Percentiles rank a stretch among this genome's conserved stretches.
phyloP scores from a whole-genome alignment of 306 rosid species.

The Ormosia semicastrata region DNA sequence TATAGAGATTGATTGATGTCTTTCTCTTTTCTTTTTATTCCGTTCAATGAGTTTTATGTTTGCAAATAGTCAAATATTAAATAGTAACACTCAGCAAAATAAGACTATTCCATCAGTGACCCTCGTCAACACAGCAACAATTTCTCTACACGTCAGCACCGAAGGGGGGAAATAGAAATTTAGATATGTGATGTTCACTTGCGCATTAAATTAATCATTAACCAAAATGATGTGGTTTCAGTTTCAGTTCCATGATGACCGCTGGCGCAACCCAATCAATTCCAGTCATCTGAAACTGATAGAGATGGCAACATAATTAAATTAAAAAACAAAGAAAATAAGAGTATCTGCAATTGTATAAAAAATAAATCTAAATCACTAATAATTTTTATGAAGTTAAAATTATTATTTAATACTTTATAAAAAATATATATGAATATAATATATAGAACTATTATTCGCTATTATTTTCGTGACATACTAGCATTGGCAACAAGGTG shows the following conservation, averaged over 20 bases:
- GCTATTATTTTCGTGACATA: neutral
- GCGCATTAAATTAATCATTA: neutral
- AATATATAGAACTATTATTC: neutral
- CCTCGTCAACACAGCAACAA: neutral
- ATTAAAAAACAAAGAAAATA: neutral
- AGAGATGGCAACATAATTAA: neutral
- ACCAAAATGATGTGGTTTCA: neutral
- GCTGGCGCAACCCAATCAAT: constrained; percentile 16
- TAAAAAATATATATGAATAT: neutral
- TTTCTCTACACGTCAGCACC: neutral
- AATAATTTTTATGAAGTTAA: no score
- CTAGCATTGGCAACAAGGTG: neutral
- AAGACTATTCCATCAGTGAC: neutral
- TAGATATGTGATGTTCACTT: neutral
- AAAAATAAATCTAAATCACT: neutral
- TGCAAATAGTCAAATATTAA: neutral
- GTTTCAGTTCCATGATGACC: neutral
- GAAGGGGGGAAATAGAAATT: neutral
- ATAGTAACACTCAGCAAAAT: no score
- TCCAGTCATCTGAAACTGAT: constrained; percentile 2
- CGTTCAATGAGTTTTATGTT: neutral
- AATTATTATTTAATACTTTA: no score
- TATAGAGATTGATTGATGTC: neutral
- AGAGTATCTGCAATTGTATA: neutral
- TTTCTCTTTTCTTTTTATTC: neutral